These are phyloP conservation scores for Glaciozyma martinii DNA, from an alignment of 768 basidiomycete species.

Conservation along the genomic window DNA sequence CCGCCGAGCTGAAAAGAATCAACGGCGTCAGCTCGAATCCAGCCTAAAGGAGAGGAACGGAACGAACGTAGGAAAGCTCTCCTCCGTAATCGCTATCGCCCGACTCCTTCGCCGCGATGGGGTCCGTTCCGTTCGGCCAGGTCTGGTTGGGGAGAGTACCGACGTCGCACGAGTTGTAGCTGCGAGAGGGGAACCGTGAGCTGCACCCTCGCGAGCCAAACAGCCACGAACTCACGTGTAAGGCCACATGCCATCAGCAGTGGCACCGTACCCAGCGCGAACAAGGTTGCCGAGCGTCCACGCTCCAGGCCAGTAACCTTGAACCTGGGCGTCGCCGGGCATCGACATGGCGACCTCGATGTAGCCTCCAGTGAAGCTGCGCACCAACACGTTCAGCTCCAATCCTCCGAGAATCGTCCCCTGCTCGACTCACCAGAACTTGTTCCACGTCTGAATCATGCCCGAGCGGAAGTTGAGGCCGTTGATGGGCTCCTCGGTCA, in stretches of 20 bases:
- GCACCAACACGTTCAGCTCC: background rate
- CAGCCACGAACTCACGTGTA: conserved; percentile 33
- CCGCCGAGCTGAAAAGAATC: conserved; percentile 66
- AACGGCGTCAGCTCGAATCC: conserved; percentile 21
- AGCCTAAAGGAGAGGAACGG: background rate
- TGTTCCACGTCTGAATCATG: conserved; percentile 35
- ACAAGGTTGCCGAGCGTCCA: conserved; percentile 69
- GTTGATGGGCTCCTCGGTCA: conserved; percentile 23
- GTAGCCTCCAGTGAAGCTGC: conserved; percentile 35
- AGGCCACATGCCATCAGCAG: conserved; percentile 66
- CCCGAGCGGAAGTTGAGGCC: conserved; percentile 30
- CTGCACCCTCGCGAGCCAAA: background rate
- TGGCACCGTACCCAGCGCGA: conserved; percentile 78
- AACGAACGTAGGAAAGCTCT: conserved; percentile 32
- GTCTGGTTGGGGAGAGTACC: conserved; percentile 74
- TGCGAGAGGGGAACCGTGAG: conserved; percentile 8
- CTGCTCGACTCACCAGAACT: conserved; percentile 25
- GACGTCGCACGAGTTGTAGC: conserved; percentile 64
- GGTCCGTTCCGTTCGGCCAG: conserved; percentile 47
- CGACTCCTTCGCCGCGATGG: conserved; percentile 46
- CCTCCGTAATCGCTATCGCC: conserved; percentile 42
- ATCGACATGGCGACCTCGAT: conserved; percentile 30
- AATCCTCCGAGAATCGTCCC: too few species aligned
- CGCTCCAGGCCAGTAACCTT: conserved; percentile 26
- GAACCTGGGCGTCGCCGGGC: conserved; percentile 18